Percentiles rank a stretch among this genome's conserved stretches.
Evolutionary conservation across 805 yeast genomes (phyloP).

Genomic region (Sugiyamaella mastotermitis): DNA sequence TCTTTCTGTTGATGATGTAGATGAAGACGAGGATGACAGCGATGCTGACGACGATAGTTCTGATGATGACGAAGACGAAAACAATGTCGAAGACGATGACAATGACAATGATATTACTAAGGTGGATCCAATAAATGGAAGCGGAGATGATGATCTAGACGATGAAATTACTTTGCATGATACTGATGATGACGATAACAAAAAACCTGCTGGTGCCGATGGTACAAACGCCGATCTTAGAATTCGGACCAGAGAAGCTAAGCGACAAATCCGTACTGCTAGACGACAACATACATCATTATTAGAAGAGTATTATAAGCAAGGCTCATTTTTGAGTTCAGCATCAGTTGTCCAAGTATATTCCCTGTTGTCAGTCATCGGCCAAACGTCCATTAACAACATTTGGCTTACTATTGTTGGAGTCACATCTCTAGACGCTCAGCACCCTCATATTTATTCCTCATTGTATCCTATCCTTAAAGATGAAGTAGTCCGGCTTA

Average conservation of each 20-base stretch:
- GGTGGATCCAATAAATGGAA: background rate
- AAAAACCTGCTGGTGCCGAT: too few species aligned
- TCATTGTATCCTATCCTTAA: constrained; percentile 64
- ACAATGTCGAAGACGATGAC: constrained; percentile 17
- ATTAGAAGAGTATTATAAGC: constrained; percentile 72
- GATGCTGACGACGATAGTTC: constrained; percentile 27
- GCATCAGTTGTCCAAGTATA: constrained; percentile 77
- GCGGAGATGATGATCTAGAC: background rate
- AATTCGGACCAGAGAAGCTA: constrained; percentile 9
- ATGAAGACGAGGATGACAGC: constrained; percentile 29
- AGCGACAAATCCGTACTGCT: constrained; percentile 14
- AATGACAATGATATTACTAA: constrained; percentile 20
- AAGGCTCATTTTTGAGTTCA: constrained; percentile 71
- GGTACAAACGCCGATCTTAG: constrained; percentile 13
- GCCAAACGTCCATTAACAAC: constrained; percentile 62
- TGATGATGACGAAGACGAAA: constrained; percentile 20
- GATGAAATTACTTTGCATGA: background rate
- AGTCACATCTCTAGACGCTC: constrained; percentile 69
- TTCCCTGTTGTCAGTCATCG: constrained; percentile 70
- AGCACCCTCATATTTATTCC: constrained; percentile 66
- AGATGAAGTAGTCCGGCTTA: constrained; percentile 75
- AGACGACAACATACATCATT: constrained; percentile 34
- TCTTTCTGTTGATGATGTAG: constrained; percentile 33
- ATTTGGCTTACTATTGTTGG: constrained; percentile 91
- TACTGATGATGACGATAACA: constrained; percentile 1